Evolutionary conservation across 352 stramenopile species (phyloP).

Genomic region (Globisporangium cystogenes): DNA sequence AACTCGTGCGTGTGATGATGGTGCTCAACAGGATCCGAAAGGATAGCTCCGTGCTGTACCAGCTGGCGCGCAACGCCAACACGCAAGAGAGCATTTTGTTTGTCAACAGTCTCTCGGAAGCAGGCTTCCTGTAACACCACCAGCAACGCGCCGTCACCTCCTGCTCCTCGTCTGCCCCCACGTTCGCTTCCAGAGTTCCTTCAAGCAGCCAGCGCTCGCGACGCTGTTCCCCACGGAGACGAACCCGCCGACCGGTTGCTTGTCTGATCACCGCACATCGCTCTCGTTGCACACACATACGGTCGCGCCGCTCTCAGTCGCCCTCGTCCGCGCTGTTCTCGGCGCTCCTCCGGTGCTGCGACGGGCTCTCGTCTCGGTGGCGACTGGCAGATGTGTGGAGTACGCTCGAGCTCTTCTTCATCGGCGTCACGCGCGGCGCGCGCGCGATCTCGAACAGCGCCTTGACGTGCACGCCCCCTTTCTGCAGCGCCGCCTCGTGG

Average conservation of each 20-base stretch:
- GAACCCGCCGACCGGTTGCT: too few species aligned
- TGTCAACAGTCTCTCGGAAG: constrained; percentile 86
- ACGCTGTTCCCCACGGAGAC: too few species aligned
- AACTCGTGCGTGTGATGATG: constrained; percentile 11
- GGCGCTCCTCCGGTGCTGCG: constrained; percentile 5
- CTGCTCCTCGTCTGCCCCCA: too few species aligned
- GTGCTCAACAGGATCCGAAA: constrained; percentile 57
- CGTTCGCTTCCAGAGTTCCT: too few species aligned
- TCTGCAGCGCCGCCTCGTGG: constrained; percentile 22
- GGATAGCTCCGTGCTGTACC: constrained; percentile 78
- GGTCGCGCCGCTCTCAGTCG: too few species aligned
- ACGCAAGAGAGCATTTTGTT: constrained; percentile 87
- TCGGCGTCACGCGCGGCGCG: constrained; percentile 11
- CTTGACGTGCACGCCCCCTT: constrained; percentile 48
- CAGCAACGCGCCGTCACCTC: background rate
- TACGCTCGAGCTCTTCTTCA: constrained; percentile 3
- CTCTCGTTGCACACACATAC: background rate
- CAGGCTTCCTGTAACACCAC: constrained; percentile 60
- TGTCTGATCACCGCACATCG: background rate
- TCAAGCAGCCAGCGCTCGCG: too few species aligned
- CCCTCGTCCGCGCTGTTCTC: constrained; percentile 10
- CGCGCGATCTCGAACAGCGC: constrained; percentile 47
- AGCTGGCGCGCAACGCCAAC: constrained; percentile 81
- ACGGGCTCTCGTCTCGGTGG: background rate
- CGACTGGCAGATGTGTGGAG: constrained; percentile 2